Conservation (phyloP, 2,329 filamentous ascomycete species). For the Aspergillus aculeatinus region DNA sequence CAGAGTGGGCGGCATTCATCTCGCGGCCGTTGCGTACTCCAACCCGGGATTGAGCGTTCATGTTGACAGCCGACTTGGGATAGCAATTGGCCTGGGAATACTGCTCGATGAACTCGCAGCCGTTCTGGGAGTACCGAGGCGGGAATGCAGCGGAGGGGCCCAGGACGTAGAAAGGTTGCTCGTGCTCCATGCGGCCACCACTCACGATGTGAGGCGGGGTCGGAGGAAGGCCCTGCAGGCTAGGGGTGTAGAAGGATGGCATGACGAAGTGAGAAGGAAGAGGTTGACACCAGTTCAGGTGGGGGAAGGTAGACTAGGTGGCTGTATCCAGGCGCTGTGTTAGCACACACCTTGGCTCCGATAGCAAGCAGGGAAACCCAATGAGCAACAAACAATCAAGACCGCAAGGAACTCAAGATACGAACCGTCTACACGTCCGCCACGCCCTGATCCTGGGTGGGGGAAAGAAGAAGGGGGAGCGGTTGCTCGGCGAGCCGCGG, state of each 20-base stretch:
- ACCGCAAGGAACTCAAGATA: constrained; percentile 18
- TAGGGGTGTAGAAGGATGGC: constrained; percentile 45
- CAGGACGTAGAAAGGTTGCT: constrained; percentile 41
- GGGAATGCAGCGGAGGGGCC: constrained; percentile 40
- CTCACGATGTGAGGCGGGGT: constrained; percentile 43
- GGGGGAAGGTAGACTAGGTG: constrained; percentile 37
- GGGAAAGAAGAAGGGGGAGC: constrained; percentile 27
- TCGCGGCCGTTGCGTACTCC: constrained; percentile 36
- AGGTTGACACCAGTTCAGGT: constrained; percentile 33
- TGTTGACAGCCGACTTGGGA: constrained; percentile 37
- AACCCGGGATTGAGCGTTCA: constrained; percentile 31
- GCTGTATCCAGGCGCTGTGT: constrained; percentile 21
- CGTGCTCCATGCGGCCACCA: constrained; percentile 38
- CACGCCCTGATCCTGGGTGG: constrained; percentile 39
- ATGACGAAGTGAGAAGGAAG: constrained; percentile 29
- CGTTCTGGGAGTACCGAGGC: constrained; percentile 44
- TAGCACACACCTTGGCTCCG: constrained; percentile 19
- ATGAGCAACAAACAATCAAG: constrained; percentile 1
- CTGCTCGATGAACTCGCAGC: constrained; percentile 48
- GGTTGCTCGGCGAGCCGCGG: constrained; percentile 42
- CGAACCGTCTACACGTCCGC: constrained; percentile 46
- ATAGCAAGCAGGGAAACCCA: constrained; percentile 5
- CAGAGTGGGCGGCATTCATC: constrained; percentile 25
- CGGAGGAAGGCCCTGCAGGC: constrained; percentile 43
- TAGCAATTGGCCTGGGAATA: constrained; percentile 47